phyloP scores from a whole-genome alignment of 441 rosid species.

The Codiaeum variegatum region DNA sequence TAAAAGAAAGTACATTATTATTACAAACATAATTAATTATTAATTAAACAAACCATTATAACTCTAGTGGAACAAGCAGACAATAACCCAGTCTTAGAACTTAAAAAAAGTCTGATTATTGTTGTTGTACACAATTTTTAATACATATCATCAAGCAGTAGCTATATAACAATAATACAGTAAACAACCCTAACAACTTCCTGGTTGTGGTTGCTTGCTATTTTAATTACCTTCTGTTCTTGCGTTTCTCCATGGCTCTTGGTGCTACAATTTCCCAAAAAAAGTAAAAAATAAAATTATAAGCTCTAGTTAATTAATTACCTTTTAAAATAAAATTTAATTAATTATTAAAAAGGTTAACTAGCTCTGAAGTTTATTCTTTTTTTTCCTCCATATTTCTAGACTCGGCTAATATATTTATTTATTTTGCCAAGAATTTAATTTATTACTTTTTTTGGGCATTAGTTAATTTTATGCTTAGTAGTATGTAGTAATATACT shows the following conservation, averaged over 20 bases:
- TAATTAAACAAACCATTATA: constrained; percentile 19
- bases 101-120: constrained; percentile 11
- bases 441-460: background rate
- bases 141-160: background rate
- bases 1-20: constrained; percentile 8
- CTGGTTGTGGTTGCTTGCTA: constrained; percentile 19
- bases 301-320: too few species aligned
- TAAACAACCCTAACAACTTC: constrained; percentile 19
- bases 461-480: background rate
- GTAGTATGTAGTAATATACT: constrained; percentile 14
- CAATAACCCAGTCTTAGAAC: constrained; percentile 19
- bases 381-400: background rate
- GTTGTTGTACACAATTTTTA: constrained; percentile 21
- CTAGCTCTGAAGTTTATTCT: background rate
- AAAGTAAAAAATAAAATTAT: background rate
- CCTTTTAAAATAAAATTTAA: background rate
- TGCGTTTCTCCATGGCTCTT: constrained; percentile 56
- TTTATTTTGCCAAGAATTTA: too few species aligned
- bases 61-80: constrained; percentile 14
- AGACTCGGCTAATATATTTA: background rate
- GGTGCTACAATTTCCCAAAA: constrained; percentile 34
- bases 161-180: background rate
- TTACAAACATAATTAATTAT: background rate
- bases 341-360: background rate
- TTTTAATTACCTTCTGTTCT: constrained; percentile 44